Conservation (phyloP, 73 alveolate species). For the Tetrahymena malaccensis region DNA sequence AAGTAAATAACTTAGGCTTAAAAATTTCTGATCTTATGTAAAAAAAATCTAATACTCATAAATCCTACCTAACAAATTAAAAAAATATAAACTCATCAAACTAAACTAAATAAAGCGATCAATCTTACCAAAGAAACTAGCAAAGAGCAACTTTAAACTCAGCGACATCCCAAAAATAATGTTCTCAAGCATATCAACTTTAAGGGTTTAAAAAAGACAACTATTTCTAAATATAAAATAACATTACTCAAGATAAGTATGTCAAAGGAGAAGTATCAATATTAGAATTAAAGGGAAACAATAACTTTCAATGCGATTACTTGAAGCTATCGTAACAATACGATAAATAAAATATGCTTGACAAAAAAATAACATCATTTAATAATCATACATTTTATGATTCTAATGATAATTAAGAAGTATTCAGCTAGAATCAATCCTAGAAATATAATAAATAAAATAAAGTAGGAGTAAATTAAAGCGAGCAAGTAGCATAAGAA, state of each 20-base stretch:
- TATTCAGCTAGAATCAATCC: background rate
- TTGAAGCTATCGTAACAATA: background rate
- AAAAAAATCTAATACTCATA: background rate
- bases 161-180: background rate
- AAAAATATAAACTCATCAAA: background rate
- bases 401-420: background rate
- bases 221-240: too few species aligned
- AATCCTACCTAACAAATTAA: background rate
- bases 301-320: background rate
- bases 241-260: background rate
- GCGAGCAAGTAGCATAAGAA: background rate
- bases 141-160: background rate
- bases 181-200: background rate
- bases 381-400: background rate
- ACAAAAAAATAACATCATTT: too few species aligned
- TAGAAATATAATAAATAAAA: too few species aligned
- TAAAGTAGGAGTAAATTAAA: background rate
- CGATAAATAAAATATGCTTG: background rate
- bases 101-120: background rate
- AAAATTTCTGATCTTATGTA: background rate
- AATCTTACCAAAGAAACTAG: background rate
- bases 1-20: background rate
- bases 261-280: background rate
- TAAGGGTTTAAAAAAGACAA: background rate
- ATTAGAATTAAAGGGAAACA: background rate